phyloP scores from a whole-genome alignment of 345 rosid species.

The Camelina laxa region DNA sequence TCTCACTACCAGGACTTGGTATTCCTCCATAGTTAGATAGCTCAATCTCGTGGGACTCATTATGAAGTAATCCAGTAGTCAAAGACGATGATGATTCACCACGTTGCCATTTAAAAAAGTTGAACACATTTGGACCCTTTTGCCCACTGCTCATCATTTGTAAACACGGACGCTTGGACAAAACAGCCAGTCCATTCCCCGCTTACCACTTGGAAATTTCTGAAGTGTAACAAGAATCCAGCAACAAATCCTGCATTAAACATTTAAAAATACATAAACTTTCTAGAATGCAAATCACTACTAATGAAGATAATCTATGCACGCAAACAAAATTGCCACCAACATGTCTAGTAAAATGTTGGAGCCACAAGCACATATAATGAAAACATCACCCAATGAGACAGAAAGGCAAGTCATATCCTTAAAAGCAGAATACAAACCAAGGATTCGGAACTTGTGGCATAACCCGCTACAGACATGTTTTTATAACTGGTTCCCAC shows the following conservation, averaged over 20 bases:
- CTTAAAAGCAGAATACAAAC: conserved; percentile 7
- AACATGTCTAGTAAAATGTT: conserved; percentile 14
- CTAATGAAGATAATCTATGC: not conserved
- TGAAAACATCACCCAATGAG: not conserved
- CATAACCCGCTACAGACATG: conserved; percentile 3
- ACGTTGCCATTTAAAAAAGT: conserved; percentile 72
- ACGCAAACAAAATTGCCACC: conserved; percentile 10
- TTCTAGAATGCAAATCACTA: conserved; percentile 20
- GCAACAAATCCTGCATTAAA: conserved; percentile 35
- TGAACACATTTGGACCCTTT: conserved; percentile 61
- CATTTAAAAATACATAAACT: not conserved
- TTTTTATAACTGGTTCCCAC: conserved; percentile 6
- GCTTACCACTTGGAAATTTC: conserved; percentile 32
- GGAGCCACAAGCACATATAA: conserved; percentile 8
- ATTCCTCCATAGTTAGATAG: conserved; percentile 79
- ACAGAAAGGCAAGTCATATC: conserved; percentile 13
- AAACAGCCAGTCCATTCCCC: conserved; percentile 88
- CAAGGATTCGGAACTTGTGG: not conserved
- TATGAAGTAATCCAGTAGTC: conserved; percentile 74
- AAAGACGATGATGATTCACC: conserved; percentile 76
- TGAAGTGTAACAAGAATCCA: conserved; percentile 20
- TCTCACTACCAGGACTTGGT: conserved; percentile 95
- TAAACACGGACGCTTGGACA: conserved; percentile 56
- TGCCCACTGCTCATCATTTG: conserved; percentile 87
- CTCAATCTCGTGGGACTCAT: conserved; percentile 88